Evolutionary conservation across 805 yeast species (phyloP).

Genomic region (Yarrowia sp.): DNA sequence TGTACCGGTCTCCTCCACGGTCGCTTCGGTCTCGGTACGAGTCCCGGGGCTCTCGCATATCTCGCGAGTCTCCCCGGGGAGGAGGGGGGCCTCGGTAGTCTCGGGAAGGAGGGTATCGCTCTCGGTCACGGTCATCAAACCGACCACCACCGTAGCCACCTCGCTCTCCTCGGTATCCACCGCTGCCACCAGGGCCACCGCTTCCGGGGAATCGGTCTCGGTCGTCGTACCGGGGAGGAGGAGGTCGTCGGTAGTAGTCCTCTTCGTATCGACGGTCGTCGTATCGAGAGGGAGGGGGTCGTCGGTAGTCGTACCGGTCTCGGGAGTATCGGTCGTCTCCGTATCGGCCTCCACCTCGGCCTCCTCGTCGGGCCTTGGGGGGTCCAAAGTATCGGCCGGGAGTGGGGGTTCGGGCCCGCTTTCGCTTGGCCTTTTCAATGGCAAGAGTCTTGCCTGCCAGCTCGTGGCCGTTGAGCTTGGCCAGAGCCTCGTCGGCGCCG

Average conservation of each 20-base stretch:
- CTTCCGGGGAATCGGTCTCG: constrained; percentile 25
- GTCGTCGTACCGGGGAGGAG: constrained; percentile 31
- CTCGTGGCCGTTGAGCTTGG: constrained; percentile 44
- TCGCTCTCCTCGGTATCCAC: constrained; percentile 25
- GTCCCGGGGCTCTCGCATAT: constrained; percentile 26
- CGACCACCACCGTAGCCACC: constrained; percentile 24
- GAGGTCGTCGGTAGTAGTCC: constrained; percentile 32
- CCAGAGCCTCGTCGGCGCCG: constrained; percentile 46
- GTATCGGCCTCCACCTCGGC: constrained; percentile 29
- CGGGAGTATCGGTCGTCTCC: constrained; percentile 27
- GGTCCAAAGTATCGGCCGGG: constrained; percentile 41
- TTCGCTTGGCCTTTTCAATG: constrained; percentile 47
- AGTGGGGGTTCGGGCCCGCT: constrained; percentile 40
- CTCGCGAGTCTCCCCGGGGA: constrained; percentile 26
- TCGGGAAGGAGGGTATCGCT: constrained; percentile 27
- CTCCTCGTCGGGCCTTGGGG: constrained; percentile 32
- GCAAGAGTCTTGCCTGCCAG: constrained; percentile 44
- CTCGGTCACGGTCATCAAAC: constrained; percentile 30
- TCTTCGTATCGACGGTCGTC: constrained; percentile 31
- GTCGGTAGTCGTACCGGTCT: constrained; percentile 29
- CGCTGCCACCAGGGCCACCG: constrained; percentile 24
- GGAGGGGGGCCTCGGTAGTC: constrained; percentile 26
- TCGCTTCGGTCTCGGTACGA: constrained; percentile 23
- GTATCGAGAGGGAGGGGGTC: constrained; percentile 30
- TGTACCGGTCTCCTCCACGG: constrained; percentile 8